Conservation (phyloP, 805 yeast species). For the Kluyveromyces starmeri region DNA sequence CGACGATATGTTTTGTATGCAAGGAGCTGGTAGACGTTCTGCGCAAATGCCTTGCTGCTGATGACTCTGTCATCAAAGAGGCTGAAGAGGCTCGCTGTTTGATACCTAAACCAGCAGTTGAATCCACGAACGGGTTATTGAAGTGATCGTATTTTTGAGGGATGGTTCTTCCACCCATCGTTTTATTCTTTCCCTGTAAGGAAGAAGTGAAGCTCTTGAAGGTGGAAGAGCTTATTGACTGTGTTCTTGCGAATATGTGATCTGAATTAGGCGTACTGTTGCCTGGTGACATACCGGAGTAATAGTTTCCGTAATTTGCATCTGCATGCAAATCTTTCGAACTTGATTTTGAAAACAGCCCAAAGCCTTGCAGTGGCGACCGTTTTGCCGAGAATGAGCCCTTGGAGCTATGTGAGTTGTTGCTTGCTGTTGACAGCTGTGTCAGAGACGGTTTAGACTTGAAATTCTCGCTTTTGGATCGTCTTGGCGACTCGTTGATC, state of each 20-base stretch:
- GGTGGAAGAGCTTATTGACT: conserved; percentile 30
- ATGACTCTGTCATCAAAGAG: conserved; percentile 13
- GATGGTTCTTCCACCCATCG: conserved; percentile 36
- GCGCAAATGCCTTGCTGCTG: conserved; percentile 2
- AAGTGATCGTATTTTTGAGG: conserved; percentile 37
- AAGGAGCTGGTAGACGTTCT: conserved; percentile 8
- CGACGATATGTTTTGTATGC: conserved; percentile 37
- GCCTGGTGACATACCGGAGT: too few species aligned
- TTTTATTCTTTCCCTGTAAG: conserved; percentile 31
- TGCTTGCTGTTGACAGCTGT: conserved; percentile 19
- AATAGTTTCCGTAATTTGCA: not conserved
- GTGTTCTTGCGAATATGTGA: conserved; percentile 21
- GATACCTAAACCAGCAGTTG: conserved; percentile 29
- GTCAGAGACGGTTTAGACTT: conserved; percentile 25
- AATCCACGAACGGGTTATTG: conserved; percentile 16
- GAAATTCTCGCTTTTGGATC: conserved; percentile 18
- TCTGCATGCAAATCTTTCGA: conserved; percentile 16
- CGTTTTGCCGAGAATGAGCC: conserved; percentile 20
- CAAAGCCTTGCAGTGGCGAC: conserved; percentile 28
- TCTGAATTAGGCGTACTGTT: conserved; percentile 13
- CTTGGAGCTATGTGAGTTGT: conserved; percentile 12
- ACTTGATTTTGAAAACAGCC: conserved; percentile 24
- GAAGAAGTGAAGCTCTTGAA: conserved; percentile 26
- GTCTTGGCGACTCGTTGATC: conserved; percentile 8
- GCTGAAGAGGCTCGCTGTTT: conserved; percentile 42